Evolutionary conservation across 129 eudicot genomes (phyloP), one percentile per base, ranked within the genome.

Genomic region (Logfia minima): DNA sequence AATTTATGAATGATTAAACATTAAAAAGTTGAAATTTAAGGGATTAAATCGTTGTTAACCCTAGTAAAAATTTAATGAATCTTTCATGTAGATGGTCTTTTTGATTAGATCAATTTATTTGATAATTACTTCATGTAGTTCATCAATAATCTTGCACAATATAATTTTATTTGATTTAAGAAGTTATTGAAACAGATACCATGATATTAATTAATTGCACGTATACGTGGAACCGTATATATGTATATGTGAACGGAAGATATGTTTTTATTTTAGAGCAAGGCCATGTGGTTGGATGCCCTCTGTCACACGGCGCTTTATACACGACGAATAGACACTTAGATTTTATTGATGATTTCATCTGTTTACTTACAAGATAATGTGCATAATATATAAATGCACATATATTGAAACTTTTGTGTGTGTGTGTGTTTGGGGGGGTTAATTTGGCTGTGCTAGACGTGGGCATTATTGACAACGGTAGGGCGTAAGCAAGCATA

Each of bases 361-460:
- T 76, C 48, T 75, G 64, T 52, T 37, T 77, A 68, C 61, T 35
- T 70, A 39, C 52, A 59, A 45, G 76, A 78, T 78, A 78, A 24
- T 41, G 52, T 37, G 48, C 29, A 26, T 26, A 45, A 13, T 45
- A 45, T 13, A 0, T 45, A 45, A 45, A 13, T 45, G 8, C 6
- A 4, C 39, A 0, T 22, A 66, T 32, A 51, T 34, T 65, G 67
- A 76, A 66, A 76, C 56, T 26, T 66, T 3, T 17, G 16, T 77
- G 76, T 69, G 76, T 5, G 37, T 0, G 0, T 24, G 26, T 24
- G 26, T 24, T 24, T 24, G 29, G 29, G 29, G 29, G 29, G 0
- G 29, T 1, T 26, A 26, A 28, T 77, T 78, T 78, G 82, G 77
- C 82, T 78, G 51, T 60, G 77, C 70, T 78, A 78, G 71, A 78